These are phyloP conservation scores for Gnetum montanum DNA, from an alignment of 75 land plant species.

Conservation along the genomic window DNA sequence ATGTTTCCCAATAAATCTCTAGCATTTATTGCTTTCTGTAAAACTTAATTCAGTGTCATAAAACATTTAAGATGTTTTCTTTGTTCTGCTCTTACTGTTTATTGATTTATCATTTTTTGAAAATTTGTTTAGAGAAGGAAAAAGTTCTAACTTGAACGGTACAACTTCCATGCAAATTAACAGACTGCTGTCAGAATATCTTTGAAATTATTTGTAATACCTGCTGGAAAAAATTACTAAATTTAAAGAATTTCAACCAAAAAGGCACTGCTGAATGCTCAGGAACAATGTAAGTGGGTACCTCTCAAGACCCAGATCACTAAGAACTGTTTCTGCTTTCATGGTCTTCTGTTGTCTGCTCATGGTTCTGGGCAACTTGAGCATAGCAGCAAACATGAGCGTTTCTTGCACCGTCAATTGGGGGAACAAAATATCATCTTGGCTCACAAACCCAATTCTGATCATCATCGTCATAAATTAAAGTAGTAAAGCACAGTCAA, in stretches of 20 bases:
- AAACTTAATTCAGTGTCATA: too few species aligned
- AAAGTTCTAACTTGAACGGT: too few species aligned
- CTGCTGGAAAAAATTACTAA: neutral
- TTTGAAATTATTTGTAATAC: neutral
- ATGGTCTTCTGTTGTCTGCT: conserved; percentile 52
- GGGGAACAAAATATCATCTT: conserved; percentile 89
- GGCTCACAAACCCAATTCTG: conserved; percentile 98
- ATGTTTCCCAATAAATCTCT: too few species aligned
- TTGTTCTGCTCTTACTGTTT: too few species aligned
- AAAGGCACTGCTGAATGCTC: conserved; percentile 2
- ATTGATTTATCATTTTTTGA: too few species aligned
- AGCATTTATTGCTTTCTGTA: too few species aligned
- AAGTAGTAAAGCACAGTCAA: neutral
- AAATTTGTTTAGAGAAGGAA: too few species aligned
- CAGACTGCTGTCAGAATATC: neutral
- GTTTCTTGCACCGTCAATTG: conserved; percentile 89
- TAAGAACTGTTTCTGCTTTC: conserved; percentile 59
- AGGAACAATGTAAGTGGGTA: conserved; percentile 3
- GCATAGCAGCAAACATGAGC: conserved; percentile 77
- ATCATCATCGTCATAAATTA: too few species aligned
- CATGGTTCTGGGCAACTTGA: conserved; percentile 78
- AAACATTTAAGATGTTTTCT: too few species aligned
- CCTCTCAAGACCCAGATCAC: conserved; percentile 89
- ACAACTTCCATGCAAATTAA: too few species aligned
- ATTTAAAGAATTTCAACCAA: neutral